A percentile compares a stretch with the other conserved stretches of the same genome.
Evolutionary conservation across 1,284 basidiomycete genomes (phyloP).

Genomic region (Apiotrichum laibachii): DNA sequence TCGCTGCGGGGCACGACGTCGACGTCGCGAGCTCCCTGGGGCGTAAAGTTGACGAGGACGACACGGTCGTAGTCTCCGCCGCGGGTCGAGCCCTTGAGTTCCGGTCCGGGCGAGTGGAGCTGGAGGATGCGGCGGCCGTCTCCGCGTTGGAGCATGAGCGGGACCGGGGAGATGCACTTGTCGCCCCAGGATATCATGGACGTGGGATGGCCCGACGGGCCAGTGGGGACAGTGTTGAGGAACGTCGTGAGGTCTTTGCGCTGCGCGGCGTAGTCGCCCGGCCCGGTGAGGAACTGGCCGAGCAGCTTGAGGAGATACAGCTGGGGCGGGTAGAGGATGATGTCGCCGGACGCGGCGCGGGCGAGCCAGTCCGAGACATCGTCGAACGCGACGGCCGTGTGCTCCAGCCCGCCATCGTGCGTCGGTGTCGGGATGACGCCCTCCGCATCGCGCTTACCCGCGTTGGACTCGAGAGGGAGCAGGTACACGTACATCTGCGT

Average conservation of each 20-base stretch:
- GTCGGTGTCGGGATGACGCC: slow-evolving; percentile 1
- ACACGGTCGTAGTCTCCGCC: slow-evolving; percentile 20
- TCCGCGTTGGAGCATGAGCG: background rate
- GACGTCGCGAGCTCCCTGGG: slow-evolving; percentile 6
- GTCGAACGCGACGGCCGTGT: slow-evolving; percentile 15
- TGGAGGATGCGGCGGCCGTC: slow-evolving; percentile 11
- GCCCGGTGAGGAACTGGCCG: slow-evolving; percentile 11
- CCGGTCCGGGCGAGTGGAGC: slow-evolving; percentile 17
- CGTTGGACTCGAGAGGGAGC: slow-evolving; percentile 8
- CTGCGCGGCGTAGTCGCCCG: slow-evolving; percentile 11
- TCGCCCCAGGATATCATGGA: slow-evolving; percentile 13
- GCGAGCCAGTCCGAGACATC: slow-evolving; percentile 4
- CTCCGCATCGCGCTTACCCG: background rate
- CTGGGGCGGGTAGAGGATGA: slow-evolving; percentile 23
- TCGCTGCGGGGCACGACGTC: slow-evolving; percentile 8
- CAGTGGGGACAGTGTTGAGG: slow-evolving; percentile 10
- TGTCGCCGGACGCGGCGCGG: slow-evolving; percentile 6
- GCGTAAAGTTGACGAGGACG: slow-evolving; percentile 13
- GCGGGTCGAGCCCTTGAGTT: slow-evolving; percentile 9
- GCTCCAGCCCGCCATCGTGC: slow-evolving; percentile 22
- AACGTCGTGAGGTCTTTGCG: slow-evolving; percentile 8
- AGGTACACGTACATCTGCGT: slow-evolving; percentile 25
- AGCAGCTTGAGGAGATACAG: slow-evolving; percentile 16
- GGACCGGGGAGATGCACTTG: slow-evolving; percentile 16
- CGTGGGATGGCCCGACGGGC: slow-evolving; percentile 6